phyloP scores from a whole-genome alignment of 768 basidiomycete species.

The Phaeotremella skinneri region DNA sequence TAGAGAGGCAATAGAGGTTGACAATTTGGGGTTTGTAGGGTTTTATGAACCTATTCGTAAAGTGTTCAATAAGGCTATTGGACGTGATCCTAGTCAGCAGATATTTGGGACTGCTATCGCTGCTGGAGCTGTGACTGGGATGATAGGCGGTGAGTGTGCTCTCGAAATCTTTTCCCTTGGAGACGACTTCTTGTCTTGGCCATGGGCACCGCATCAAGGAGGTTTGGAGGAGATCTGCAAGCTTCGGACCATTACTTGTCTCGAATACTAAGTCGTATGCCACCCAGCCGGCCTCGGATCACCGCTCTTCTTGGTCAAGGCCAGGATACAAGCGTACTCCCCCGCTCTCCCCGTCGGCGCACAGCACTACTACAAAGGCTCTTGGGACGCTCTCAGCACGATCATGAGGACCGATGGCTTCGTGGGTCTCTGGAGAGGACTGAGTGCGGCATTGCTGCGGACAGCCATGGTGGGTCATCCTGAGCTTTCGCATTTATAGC shows the following conservation, averaged over 20 bases:
- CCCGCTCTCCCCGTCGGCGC: constrained; percentile 90
- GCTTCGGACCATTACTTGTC: too few species aligned
- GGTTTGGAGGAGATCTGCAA: too few species aligned
- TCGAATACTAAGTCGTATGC: neutral
- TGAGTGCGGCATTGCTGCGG: constrained; percentile 87
- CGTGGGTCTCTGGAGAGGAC: constrained; percentile 79
- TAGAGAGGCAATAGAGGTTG: neutral
- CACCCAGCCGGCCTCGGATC: constrained; percentile 45
- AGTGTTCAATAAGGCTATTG: constrained; percentile 66
- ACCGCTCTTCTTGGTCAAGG: constrained; percentile 79
- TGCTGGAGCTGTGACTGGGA: constrained; percentile 86
- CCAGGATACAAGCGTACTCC: constrained; percentile 98
- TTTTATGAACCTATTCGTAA: constrained; percentile 92
- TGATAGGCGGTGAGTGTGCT: constrained; percentile 70
- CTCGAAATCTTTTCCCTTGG: neutral
- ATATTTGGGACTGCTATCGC: constrained; percentile 71
- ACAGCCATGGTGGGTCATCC: constrained; percentile 78
- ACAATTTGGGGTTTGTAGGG: constrained; percentile 56
- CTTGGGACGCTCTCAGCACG: constrained; percentile 73
- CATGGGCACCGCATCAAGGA: too few species aligned
- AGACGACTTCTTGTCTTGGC: too few species aligned
- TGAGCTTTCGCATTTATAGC: neutral
- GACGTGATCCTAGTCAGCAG: constrained; percentile 64
- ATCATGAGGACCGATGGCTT: constrained; percentile 75
- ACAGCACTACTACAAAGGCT: constrained; percentile 85